Evolutionary conservation across 169 alveolate genomes (phyloP).

Genomic region (Cryptosporidium sp.): DNA sequence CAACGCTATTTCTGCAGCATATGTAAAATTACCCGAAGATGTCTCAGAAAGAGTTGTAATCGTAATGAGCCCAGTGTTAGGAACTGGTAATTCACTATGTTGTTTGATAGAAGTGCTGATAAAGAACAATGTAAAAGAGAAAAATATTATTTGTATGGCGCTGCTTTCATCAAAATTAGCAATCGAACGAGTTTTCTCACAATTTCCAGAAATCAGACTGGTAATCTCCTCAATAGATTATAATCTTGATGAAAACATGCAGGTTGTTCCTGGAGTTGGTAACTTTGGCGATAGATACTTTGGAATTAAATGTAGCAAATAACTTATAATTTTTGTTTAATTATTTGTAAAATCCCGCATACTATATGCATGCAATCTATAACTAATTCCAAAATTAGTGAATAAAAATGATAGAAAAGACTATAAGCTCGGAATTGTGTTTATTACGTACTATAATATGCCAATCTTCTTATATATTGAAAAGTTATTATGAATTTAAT

Average conservation of each 20-base stretch:
- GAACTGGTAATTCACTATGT: slow-evolving; percentile 85
- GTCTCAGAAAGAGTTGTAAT: slow-evolving; percentile 82
- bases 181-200: slow-evolving; percentile 72
- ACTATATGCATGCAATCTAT: not conserved
- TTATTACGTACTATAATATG: not conserved
- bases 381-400: not conserved
- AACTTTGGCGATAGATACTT: slow-evolving; percentile 89
- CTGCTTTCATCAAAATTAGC: slow-evolving; percentile 83
- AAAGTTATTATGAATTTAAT: slow-evolving; percentile 10
- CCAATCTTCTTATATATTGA: not conserved
- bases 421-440: not conserved
- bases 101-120: slow-evolving; percentile 79
- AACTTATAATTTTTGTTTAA: not conserved
- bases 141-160: slow-evolving; percentile 84
- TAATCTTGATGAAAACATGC: slow-evolving; percentile 77
- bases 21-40: slow-evolving; percentile 79
- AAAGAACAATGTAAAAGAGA: slow-evolving; percentile 82
- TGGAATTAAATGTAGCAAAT: slow-evolving; percentile 78
- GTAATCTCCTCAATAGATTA: slow-evolving; percentile 83
- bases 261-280: slow-evolving; percentile 86
- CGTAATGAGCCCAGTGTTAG: slow-evolving; percentile 87
- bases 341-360: not conserved
- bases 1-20: slow-evolving; percentile 11
- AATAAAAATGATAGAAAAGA: not conserved
- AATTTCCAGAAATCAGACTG: slow-evolving; percentile 82